Base-by-base conservation (phyloP, 257 asterid genomes). In the Nicotiana tomentosiformis region DNA sequence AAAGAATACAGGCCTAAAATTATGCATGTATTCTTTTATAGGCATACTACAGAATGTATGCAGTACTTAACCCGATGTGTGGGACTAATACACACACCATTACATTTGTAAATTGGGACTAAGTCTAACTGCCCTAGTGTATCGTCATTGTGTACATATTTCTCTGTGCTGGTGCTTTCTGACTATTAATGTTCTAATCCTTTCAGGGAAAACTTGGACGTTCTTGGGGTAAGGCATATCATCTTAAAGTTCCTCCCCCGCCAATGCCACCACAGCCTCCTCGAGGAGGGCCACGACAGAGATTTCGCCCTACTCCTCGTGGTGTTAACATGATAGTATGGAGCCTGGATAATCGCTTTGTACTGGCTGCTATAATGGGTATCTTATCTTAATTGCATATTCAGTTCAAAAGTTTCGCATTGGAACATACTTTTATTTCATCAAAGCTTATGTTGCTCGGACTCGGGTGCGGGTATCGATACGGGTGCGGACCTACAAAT, bases 351-450 rank as follows among this genome's bases (percentile, higher is more conserved):
- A 94, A 94, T 82, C 97, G 98, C 68, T 94, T 93, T 91, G 98
- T 94, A 86, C 98, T 94, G 84, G 98, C 98, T 90, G 98, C 98
- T 81, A 94, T 94, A 83, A 94, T 94, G 98, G 98, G 98, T 94
- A 93, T 83, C 84, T 80, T 72, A 30, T 58, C 76, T 66, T 51
- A 17, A 60, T 7, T 15, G 62, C 62, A 49, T 74, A 37, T 53
- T 66, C 65, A 49, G 84, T 81, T 81, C 9, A 66, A 81, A 66
- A 32, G 82, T 55, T 78, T 5, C 20, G 10, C 56, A 46, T 62
- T 62, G 23, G 18, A 61, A 37, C 15, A 10, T 62, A 66, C 83
- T 62, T 62, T 26, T 62, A 39, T 62, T 80, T 62, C 39, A 30
- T 66, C 49, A 43, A 43, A 8, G 51, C 51, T 10, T 43, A 43